Evolutionary conservation across 345 rosid species (phyloP), one percentile per base, ranked within the genome.

Genomic region (Gossypium raimondii): DNA sequence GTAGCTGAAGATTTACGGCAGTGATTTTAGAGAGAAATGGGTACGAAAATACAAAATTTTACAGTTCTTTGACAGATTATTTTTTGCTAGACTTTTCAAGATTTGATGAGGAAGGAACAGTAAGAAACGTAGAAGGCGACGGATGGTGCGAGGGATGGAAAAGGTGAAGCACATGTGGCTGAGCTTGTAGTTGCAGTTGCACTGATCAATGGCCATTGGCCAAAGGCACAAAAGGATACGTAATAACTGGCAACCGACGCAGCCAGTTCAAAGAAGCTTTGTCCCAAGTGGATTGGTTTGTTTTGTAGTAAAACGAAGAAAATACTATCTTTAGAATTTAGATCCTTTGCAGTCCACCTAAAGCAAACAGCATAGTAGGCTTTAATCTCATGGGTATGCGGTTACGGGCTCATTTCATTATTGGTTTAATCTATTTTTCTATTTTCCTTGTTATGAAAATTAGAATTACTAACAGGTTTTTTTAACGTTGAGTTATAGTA

Each of bases 211-310:
- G 41, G 20, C 7, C 57, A 53, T 9, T 53, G 20, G 8, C 7
- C 57, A 53, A 53, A 4, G n/a, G 20, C 20, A 45, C 44, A 16
- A 62, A 29, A 44, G 67, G 45, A 62, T 62, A 20, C 2, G 3
- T 11, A 48, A 53, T 14, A 66, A 66, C 72, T 48, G 72, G 58
- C 22, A 24, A 68, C 72, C 72, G 58, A 68, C 43, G 72, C 72
- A 48, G 72, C 72, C 41, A 13, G 43, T 22, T 29, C 41, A 65
- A 43, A 61, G 44, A 65, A 17, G 22, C 11, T 60, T 11, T 4
- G 50, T 24, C 51, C 51, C 18, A 65, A 20, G 25, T 48, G 56
- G 72, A 68, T 50, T 48, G 72, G 43, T 68, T 68, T 68, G 58
- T 68, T 44, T 66, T 18, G 52, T 44, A 66, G 70, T 45, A 18